Evolutionary conservation across 495 filamentous ascomycete genomes (phyloP), one percentile per base, ranked within the genome.

Genomic region (Baudoinia panamericana): DNA sequence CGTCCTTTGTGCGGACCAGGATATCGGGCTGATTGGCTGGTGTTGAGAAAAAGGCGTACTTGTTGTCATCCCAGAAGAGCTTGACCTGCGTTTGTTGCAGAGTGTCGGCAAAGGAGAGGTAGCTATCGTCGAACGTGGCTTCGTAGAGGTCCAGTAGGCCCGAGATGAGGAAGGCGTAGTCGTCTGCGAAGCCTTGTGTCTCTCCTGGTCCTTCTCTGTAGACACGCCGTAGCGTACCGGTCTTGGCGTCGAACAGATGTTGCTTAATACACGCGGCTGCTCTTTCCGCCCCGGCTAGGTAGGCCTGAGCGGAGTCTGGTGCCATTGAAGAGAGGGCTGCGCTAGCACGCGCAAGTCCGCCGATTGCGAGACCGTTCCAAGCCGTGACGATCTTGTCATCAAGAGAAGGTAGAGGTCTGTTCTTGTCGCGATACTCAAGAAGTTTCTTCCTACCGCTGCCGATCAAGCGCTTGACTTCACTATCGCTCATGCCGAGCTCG

Each of bases 331-430:
- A 31, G 17, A 95, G 63, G 0, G 77, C 69, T n/a, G 74, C 66
- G 36, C 72, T 74, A 13, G 81, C 75, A 50, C 86, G 72, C 16
- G 84, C 76, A 13, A 97, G 63, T 1, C 80, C 83, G 19, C 76
- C 76, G 40, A 97, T 88, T 0, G 86, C 84, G 45, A 96, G 72
- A 24, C 92, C 90, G 48, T 95, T 95, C 76, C 83, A 88, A 7
- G 71, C 68, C 0, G 78, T 75, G 10, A 97, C 76, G 39, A 96
- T 81, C 56, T 96, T 96, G 51, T 93, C 84, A 56, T 97, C 90
- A 7, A 92, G 61, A 9, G 70, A 75, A n/a, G 90, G 92, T 12
- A 79, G 69, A 3, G 79, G 77, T 2, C 90, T 73, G 48, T 80
- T 78, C 53, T 64, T 76, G 31, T 88, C 75, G 18, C 86, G 68